Base-by-base conservation (phyloP, 192 early-diverging fungal genomes). In the Bifiguratus adelaidae region DNA sequence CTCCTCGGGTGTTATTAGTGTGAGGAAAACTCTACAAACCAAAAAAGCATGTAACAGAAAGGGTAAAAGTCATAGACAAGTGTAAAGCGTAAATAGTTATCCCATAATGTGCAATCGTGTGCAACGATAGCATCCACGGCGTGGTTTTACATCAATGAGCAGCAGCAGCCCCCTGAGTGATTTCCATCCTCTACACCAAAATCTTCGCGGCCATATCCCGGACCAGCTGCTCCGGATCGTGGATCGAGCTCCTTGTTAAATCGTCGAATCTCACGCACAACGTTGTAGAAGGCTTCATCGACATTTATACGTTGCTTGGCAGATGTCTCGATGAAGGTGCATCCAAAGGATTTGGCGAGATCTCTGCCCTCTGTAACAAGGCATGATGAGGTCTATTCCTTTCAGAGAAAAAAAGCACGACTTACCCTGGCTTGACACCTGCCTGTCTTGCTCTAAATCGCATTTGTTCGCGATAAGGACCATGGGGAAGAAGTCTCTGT, bases 391-490 rank as follows among this genome's bases (percentile, higher is more conserved):
- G 25, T 41, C 4, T 4, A 4, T 11, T 23, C 13, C 25, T 38
- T n/a, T 18, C 13, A 18, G 7, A 19, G 25, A 35, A 24, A 11
- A 5, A 47, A 24, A 41, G 25, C 2, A 19, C 27, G 3, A 48
- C 37, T 32, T 48, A 77, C 67, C 76, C 49, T 75, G 68, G 30
- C 60, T 64, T 11, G 80, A 72, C 12, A 97, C 92, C 50, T 92
- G 86, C 48, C 92, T 73, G 45, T 95, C 89, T 23, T 56, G 56
- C 24, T 77, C 77, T 44, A 83, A 64, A 71, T 97, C 92, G 48
- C 88, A 87, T 65, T 97, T 97, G 74, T 95, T 97, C 21, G 82
- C 94, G 19, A 95, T 83, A 8, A 97, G 68, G 36, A 97, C 81
- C 63, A 92, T 81, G n/a, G 86, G 83, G 64, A 86, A 85, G 54